Base-by-base conservation (phyloP, 805 yeast genomes). In the Saccharomyces eubayanus region DNA sequence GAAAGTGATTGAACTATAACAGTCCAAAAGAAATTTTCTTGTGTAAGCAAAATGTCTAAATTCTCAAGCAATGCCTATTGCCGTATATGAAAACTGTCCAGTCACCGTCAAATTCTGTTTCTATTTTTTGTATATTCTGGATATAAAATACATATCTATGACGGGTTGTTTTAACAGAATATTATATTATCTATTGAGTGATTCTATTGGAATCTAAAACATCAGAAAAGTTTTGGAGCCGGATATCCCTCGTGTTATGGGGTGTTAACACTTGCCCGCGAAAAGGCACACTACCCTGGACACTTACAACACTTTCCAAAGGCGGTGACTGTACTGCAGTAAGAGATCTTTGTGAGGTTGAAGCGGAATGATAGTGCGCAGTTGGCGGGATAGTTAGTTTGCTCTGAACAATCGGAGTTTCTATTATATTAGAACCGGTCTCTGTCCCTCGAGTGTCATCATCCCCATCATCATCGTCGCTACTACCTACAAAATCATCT, bases 191-290 rank as follows among this genome's bases (percentile, higher is more conserved):
- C 53, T 59, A 68, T 48, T 68, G 72, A 1, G 72, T 68, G 12
- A 68, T 68, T 53, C 65, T 62, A 54, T 67, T 71, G 16, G 66
- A 60, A 55, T 68, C 69, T 21, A 64, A 47, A 2, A 66, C 12
- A 52, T 66, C 66, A 21, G 69, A 62, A 14, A 65, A 51, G 47
- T 55, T 61, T 30, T 62, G 55, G 2, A 67, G 28, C 14, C 61
- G 53, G 6, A 62, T 48, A 46, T 65, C 64, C 49, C 63, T 62
- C n/a, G 68, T 69, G 40, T 53, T 65, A 51, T 64, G 62, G 2
- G 73, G 73, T 8, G 73, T 67, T 40, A 70, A 51, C 30, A 60
- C 43, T 21, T 61, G 57, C 54, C 60, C 50, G 51, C 58, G 58
- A 16, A 59, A 59, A 9, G 66, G 67, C 5, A 62, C 62, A 53